These are phyloP conservation scores for Endocladia muricata DNA, from an alignment of 31 red algal species.

Conservation along the genomic window DNA sequence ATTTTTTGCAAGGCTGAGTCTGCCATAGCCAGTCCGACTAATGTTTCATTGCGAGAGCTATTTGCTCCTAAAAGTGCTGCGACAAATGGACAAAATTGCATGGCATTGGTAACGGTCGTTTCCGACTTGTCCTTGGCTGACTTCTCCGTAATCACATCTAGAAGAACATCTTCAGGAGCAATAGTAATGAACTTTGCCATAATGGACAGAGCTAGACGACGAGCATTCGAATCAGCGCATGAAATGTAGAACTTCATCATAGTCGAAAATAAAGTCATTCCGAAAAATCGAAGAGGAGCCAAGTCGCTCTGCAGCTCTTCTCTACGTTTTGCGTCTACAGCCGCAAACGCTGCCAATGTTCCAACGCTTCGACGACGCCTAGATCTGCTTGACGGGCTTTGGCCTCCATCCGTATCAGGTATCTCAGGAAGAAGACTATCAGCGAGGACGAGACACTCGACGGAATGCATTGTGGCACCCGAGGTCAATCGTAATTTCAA, in stretches of 20 bases:
- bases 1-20: constrained; percentile 40
- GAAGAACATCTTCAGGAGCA: constrained; percentile 31
- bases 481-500: constrained; percentile 22
- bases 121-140: background rate
- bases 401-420: constrained; percentile 11
- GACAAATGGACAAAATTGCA: constrained; percentile 51
- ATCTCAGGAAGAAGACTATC: constrained; percentile 63
- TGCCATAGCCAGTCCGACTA: constrained; percentile 48
- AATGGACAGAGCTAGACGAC: constrained; percentile 28
- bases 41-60: constrained; percentile 27
- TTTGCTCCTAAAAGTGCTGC: constrained; percentile 48
- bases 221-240: constrained; percentile 40
- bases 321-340: constrained; percentile 46
- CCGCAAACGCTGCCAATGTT: constrained; percentile 15
- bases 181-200: constrained; percentile 56
- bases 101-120: background rate
- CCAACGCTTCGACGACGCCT: constrained; percentile 23
- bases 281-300: constrained; percentile 28
- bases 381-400: background rate
- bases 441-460: constrained; percentile 55
- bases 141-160: background rate
- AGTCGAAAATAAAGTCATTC: constrained; percentile 37
- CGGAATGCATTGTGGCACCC: constrained; percentile 20
- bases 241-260: constrained; percentile 60
- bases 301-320: constrained; percentile 24